Percentiles rank a stretch among this genome's conserved stretches.
Evolutionary conservation across 1,284 basidiomycete genomes (phyloP).

Genomic region (Ustanciosporium gigantosporum): DNA sequence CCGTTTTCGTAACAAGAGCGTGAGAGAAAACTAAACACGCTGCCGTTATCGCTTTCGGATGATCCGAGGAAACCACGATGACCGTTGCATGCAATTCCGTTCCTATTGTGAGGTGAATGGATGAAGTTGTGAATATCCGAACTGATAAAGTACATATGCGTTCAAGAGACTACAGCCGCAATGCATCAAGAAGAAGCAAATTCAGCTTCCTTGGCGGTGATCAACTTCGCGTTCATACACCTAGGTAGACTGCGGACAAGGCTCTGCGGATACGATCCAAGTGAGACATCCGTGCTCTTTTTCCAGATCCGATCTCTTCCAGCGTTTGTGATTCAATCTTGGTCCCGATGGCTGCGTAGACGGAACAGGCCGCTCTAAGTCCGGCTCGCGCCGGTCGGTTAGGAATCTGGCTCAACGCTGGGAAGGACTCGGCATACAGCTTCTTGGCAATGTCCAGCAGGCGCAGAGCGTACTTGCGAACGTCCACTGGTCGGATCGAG

Average conservation of each 20-base stretch:
- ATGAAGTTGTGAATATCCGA: no score
- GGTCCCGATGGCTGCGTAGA: constrained; percentile 43
- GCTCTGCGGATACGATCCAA: constrained; percentile 12
- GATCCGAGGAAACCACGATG: no score
- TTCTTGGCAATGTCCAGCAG: constrained; percentile 29
- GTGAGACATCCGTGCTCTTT: constrained; percentile 29
- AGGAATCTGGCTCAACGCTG: constrained; percentile 37
- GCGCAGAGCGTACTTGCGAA: constrained; percentile 28
- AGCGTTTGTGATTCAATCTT: constrained; percentile 23
- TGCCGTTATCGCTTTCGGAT: no score
- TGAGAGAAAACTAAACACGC: no score
- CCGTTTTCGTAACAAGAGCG: no score
- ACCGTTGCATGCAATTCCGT: no score
- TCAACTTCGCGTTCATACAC: constrained; percentile 9
- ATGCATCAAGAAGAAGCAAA: no score
- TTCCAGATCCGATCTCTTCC: constrained; percentile 12
- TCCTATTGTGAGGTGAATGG: no score
- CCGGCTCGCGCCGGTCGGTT: constrained; percentile 40
- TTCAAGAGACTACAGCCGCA: no score
- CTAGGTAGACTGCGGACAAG: constrained; percentile 29
- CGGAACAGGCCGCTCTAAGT: constrained; percentile 46
- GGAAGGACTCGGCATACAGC: constrained; percentile 33
- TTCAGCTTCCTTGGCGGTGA: no score
- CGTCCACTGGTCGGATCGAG: constrained; percentile 7
- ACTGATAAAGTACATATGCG: no score